Conservation (phyloP, 31 red algal genomes). For the Asparagopsis taxiformis region DNA sequence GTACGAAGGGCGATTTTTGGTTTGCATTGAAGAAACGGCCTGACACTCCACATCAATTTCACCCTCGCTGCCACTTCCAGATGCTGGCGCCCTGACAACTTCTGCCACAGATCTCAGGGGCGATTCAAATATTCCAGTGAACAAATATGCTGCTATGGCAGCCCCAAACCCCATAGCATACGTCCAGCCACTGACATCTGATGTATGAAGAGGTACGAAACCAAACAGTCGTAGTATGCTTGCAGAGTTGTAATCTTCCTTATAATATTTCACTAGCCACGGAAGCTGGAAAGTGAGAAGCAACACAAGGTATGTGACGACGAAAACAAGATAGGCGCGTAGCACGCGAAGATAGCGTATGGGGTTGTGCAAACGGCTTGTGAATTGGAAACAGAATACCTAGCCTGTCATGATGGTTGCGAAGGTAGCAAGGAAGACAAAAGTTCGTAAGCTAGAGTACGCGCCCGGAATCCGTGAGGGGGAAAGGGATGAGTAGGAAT, state of each 20-base stretch:
- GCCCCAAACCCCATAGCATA: constrained; percentile 29
- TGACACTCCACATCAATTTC: not conserved
- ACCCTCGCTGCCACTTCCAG: not conserved
- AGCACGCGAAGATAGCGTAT: not conserved
- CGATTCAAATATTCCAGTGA: constrained; percentile 17
- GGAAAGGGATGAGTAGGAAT: constrained; percentile 15
- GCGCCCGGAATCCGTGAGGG: not conserved
- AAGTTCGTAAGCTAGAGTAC: constrained; percentile 20
- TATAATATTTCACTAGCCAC: constrained; percentile 18
- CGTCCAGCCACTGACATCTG: constrained; percentile 17
- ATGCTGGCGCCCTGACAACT: not conserved
- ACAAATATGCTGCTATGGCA: constrained; percentile 29
- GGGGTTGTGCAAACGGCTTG: not conserved
- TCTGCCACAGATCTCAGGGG: constrained; percentile 10
- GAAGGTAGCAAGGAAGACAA: constrained; percentile 19
- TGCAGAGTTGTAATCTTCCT: not conserved
- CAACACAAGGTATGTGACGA: constrained; percentile 13
- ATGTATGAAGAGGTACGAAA: constrained; percentile 15
- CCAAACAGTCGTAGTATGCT: constrained; percentile 14
- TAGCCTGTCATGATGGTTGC: not conserved
- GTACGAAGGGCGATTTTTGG: not conserved
- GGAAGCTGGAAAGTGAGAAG: constrained; percentile 24
- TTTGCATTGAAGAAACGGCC: not conserved
- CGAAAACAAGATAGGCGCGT: not conserved
- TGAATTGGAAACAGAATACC: constrained; percentile 1